phyloP scores from a whole-genome alignment of 106 monocot species.

The Ottelia alismoides region DNA sequence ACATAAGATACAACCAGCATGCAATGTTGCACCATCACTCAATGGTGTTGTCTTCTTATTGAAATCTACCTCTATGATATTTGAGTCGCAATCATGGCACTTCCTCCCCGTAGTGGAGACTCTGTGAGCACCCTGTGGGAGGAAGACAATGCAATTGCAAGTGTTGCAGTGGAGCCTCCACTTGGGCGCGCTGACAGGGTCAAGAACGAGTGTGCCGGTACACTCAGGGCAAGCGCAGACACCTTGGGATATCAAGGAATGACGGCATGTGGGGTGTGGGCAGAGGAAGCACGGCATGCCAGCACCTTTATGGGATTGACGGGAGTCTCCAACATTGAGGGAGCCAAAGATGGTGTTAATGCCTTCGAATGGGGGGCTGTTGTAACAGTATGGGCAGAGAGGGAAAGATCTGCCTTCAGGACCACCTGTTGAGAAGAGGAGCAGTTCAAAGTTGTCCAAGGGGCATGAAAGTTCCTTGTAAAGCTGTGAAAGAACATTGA shows the following conservation, averaged over 20 bases:
- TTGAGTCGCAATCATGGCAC: constrained; percentile 66
- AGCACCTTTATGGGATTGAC: constrained; percentile 41
- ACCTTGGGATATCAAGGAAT: constrained; percentile 83
- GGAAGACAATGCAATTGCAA: constrained; percentile 77
- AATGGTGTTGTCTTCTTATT: constrained; percentile 87
- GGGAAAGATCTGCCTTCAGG: constrained; percentile 74
- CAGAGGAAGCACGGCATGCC: constrained; percentile 97
- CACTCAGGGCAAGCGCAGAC: constrained; percentile 97
- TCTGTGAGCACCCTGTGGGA: constrained; percentile 76
- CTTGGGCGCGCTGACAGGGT: constrained; percentile 83
- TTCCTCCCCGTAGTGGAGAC: constrained; percentile 56
- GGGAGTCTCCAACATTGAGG: constrained; percentile 28
- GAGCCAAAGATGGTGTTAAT: constrained; percentile 56
- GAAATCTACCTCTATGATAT: constrained; percentile 84
- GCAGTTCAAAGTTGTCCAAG: constrained; percentile 75
- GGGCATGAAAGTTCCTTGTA: constrained; percentile 94
- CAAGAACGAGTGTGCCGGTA: constrained; percentile 74
- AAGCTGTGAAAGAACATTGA: constrained; percentile 43
- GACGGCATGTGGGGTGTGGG: constrained; percentile 89
- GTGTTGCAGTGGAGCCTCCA: constrained; percentile 84
- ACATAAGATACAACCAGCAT: constrained; percentile 82
- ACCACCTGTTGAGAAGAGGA: constrained; percentile 73
- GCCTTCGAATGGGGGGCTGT: constrained; percentile 91
- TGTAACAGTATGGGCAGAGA: constrained; percentile 93
- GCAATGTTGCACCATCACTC: constrained; percentile 49